Base-by-base conservation (phyloP, 768 basidiomycete genomes). In the Naematelia aurantialba region DNA sequence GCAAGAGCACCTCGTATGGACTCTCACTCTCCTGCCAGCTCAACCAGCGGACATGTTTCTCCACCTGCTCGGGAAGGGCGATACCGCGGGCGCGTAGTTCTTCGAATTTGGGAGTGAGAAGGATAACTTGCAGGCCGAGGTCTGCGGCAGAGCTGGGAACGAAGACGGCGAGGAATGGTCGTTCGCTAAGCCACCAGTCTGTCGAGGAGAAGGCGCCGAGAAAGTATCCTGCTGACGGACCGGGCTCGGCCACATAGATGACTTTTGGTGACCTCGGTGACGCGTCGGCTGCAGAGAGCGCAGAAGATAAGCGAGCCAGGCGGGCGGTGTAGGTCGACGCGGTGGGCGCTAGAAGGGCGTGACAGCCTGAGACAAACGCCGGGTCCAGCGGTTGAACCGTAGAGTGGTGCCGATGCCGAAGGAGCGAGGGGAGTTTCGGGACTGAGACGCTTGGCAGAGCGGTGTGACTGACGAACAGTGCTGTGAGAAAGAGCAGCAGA, bases 101-200 rank as follows among this genome's bases (percentile, higher is more conserved):
- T 73, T 93, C 89, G 61, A 92, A 92, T 60, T 81, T 79, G 0
- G 90, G 89, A 3, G 89, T 88, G 46, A 94, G 76, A 55, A 92
- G 70, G 1, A 81, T 81, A 31, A 91, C 66, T 19, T 80, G 80
- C 8, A 46, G 25, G 8, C 19, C 24, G 1, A 71, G 58, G 2
- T 30, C 50, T 25, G 17, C 5, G 4, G 21, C 27, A 4, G 19
- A 30, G 10, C 31, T 24, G 11, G 87, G 83, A 5, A 82, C 80
- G 45, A 91, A 66, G 56, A 88, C 80, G 29, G 91, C 78, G 4
- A 91, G 77, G 13, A 91, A 80, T 0, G 89, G 89, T 1, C 90
- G 82, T 77, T 92, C 90, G 10, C 87, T 88, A 29, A 89, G 81
- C 29, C 67, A 61, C 90, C 91, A 93, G 21, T 81, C 68, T 5